Percentiles rank a stretch among this genome's conserved stretches.
These are phyloP conservation scores for Fistulifera solaris DNA, from an alignment of 108 stramenopile genomes.

Conservation along the genomic window DNA sequence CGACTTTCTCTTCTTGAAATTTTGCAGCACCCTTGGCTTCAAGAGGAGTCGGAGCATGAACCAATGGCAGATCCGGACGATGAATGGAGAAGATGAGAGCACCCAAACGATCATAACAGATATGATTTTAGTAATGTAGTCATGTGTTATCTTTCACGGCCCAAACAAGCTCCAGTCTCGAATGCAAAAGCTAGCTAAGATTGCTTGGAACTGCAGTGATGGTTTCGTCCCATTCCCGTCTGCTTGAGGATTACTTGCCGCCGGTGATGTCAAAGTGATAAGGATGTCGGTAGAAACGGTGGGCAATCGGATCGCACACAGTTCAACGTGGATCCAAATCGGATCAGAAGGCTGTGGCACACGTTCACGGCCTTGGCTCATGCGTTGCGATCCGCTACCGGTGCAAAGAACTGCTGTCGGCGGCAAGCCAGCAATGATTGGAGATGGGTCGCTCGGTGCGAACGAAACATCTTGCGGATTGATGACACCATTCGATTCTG, in stretches of 20 bases:
- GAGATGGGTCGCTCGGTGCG: constrained; percentile 1
- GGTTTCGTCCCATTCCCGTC: constrained; percentile 4
- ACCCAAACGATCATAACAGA: neutral
- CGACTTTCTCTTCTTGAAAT: constrained; percentile 61
- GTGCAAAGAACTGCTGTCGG: constrained; percentile 9
- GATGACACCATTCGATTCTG: constrained; percentile 33
- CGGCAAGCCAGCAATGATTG: constrained; percentile 1
- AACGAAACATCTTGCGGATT: constrained; percentile 3
- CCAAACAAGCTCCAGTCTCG: constrained; percentile 52
- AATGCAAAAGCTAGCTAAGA: constrained; percentile 31
- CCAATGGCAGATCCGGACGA: too few relatives aligned
- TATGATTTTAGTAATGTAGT: neutral
- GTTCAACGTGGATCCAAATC: constrained; percentile 30
- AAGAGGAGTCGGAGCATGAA: neutral
- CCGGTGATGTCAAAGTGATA: constrained; percentile 45
- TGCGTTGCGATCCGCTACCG: constrained; percentile 23
- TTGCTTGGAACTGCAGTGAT: constrained; percentile 10
- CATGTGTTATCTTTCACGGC: neutral
- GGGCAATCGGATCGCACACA: constrained; percentile 49
- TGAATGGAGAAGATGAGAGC: too few relatives aligned
- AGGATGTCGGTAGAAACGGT: constrained; percentile 54
- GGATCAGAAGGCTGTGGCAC: constrained; percentile 2
- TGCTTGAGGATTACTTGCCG: constrained; percentile 5
- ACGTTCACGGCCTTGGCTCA: constrained; percentile 20
- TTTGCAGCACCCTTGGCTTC: constrained; percentile 66